A percentile compares a stretch with the other conserved stretches of the same genome.
phyloP scores from a whole-genome alignment of 306 rosid species.

The Leucaena leucocephala region DNA sequence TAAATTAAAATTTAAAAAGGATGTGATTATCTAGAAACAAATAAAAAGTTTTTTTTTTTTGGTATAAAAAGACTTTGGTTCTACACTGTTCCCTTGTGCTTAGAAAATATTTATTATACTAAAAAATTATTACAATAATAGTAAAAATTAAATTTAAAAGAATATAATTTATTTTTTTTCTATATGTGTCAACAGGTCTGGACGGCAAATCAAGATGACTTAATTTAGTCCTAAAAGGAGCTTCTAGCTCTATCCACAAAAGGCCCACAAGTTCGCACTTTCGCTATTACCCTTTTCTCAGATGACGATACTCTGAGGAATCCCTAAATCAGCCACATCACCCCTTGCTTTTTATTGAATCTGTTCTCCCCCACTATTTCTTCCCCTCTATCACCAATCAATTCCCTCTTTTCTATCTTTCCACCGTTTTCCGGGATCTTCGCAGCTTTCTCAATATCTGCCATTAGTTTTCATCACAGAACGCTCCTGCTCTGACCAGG shows the following conservation, averaged over 20 bases:
- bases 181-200: too few relatives aligned
- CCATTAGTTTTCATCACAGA: conserved; percentile 30
- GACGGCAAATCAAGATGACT: too few relatives aligned
- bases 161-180: too few relatives aligned
- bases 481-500: conserved; percentile 22
- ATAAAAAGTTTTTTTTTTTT: too few relatives aligned
- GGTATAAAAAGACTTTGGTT: too few relatives aligned
- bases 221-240: conserved; percentile 8
- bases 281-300: conserved; percentile 18
- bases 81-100: too few relatives aligned
- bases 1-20: too few relatives aligned
- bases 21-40: too few relatives aligned
- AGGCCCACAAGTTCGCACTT: conserved; percentile 54
- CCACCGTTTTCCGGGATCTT: conserved; percentile 33
- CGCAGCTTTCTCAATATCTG: conserved; percentile 20
- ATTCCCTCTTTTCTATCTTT: neutral
- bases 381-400: conserved; percentile 4
- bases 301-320: conserved; percentile 30
- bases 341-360: conserved; percentile 23
- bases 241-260: conserved; percentile 31
- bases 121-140: too few relatives aligned
- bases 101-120: too few relatives aligned
- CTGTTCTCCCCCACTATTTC: conserved; percentile 16
- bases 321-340: conserved; percentile 44
- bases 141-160: too few relatives aligned